Conservation (phyloP, 192 early-diverging fungal genomes). For the Coemansia sp. region DNA sequence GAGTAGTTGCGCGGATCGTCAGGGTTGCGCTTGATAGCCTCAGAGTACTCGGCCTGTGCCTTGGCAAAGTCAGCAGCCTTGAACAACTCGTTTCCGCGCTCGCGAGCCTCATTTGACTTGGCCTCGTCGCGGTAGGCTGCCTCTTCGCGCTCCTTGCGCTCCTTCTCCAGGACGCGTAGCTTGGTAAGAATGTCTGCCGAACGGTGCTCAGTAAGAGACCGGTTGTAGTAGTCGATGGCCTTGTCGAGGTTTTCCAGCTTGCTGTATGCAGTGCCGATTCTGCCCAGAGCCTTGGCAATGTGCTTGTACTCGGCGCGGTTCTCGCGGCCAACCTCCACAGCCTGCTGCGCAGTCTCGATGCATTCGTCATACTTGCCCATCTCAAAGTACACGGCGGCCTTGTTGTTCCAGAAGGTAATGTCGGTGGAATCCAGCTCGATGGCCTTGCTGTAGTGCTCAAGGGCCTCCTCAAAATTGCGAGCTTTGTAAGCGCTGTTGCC, state of each 20-base stretch:
- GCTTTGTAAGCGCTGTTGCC: constrained; percentile 94
- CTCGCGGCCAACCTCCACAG: constrained; percentile 89
- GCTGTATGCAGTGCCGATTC: constrained; percentile 86
- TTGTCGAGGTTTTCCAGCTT: constrained; percentile 77
- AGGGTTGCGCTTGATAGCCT: constrained; percentile 96
- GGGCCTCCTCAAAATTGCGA: constrained; percentile 83
- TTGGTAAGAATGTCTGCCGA: constrained; percentile 88
- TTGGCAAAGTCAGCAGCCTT: constrained; percentile 84
- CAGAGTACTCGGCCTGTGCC: constrained; percentile 89
- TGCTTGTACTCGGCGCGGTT: constrained; percentile 91
- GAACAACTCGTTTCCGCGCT: constrained; percentile 90
- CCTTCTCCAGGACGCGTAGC: constrained; percentile 83
- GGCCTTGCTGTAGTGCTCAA: constrained; percentile 88
- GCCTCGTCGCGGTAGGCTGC: constrained; percentile 81
- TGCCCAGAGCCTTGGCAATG: constrained; percentile 89
- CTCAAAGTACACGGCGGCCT: constrained; percentile 94
- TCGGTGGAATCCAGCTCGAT: constrained; percentile 88
- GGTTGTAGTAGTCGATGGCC: constrained; percentile 90
- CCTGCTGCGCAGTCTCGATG: constrained; percentile 89
- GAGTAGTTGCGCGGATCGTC: constrained; percentile 86
- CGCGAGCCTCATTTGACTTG: constrained; percentile 87
- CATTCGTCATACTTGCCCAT: constrained; percentile 89
- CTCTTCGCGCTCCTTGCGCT: constrained; percentile 75
- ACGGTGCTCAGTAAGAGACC: constrained; percentile 94
- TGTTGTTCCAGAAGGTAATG: constrained; percentile 93